Evolutionary conservation across 352 stramenopile species (phyloP).

Genomic region (Pythium dissimile): DNA sequence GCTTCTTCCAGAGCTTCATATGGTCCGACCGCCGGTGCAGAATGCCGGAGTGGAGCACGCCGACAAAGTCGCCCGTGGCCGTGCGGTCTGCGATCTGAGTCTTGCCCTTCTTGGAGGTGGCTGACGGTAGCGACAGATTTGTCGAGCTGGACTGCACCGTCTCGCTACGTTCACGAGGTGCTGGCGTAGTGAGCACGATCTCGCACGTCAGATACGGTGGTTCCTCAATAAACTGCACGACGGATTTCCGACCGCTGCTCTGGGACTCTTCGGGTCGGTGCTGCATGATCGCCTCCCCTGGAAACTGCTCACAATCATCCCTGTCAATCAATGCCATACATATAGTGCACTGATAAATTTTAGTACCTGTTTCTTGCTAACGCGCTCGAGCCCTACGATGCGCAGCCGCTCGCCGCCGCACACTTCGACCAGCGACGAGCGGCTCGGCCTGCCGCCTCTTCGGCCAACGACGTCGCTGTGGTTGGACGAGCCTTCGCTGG

Average conservation of each 20-base stretch:
- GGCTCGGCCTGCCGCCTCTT: neutral
- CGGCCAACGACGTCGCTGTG: neutral
- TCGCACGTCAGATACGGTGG: slow-evolving; percentile 24
- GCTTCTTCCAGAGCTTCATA: slow-evolving; percentile 36
- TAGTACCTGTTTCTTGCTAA: slow-evolving; percentile 23
- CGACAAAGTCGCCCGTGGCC: slow-evolving; percentile 36
- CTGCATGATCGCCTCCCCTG: slow-evolving; percentile 27
- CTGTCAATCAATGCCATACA: neutral
- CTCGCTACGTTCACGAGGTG: neutral
- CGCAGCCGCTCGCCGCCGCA: slow-evolving; percentile 29
- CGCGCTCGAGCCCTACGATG: slow-evolving; percentile 26
- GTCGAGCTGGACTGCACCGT: neutral
- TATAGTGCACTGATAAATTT: neutral
- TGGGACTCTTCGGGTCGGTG: slow-evolving; percentile 14
- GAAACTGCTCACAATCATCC: slow-evolving; percentile 11
- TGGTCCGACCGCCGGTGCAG: slow-evolving; percentile 30
- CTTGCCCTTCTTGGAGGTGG: neutral
- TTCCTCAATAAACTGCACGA: neutral
- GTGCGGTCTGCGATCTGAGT: slow-evolving; percentile 24
- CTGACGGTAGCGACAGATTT: no score
- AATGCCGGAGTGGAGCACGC: slow-evolving; percentile 30
- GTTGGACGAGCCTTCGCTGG: neutral
- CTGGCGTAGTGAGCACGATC: slow-evolving; percentile 25
- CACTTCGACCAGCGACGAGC: slow-evolving; percentile 27
- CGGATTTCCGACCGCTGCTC: neutral